A percentile compares a stretch with the other conserved stretches of the same genome.
Evolutionary conservation across 1,284 basidiomycete species (phyloP).

Genomic region (Cryptococcus deneoformans): DNA sequence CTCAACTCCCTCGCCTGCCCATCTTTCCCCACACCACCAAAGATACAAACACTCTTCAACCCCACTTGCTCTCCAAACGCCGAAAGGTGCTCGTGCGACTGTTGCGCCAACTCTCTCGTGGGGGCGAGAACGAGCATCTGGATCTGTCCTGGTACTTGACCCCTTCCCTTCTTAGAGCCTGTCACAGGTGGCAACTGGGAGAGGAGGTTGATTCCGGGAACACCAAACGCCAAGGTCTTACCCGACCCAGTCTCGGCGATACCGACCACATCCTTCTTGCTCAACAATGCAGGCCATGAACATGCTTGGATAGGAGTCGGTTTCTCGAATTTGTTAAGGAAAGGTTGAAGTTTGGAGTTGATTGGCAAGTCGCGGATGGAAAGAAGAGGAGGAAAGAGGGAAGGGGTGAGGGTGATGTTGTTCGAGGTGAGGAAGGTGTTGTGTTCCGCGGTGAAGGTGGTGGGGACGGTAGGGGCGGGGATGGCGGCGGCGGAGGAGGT

Average conservation of each 20-base stretch:
- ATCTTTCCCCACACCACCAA: constrained; percentile 87
- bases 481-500: constrained; percentile 22
- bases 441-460: constrained; percentile 51
- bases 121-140: constrained; percentile 86
- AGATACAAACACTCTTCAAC: constrained; percentile 80
- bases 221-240: constrained; percentile 95
- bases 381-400: constrained; percentile 65
- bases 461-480: constrained; percentile 16
- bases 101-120: constrained; percentile 94
- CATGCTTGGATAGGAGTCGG: constrained; percentile 78
- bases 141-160: constrained; percentile 52
- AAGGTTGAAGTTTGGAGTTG: constrained; percentile 60
- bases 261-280: constrained; percentile 84
- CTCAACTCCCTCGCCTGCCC: constrained; percentile 68
- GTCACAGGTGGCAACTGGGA: constrained; percentile 27
- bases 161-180: constrained; percentile 34
- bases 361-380: constrained; percentile 70
- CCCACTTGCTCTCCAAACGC: constrained; percentile 73
- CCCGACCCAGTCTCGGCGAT: constrained; percentile 98
- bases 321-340: constrained; percentile 66
- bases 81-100: constrained; percentile 83
- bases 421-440: constrained; percentile 68
- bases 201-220: constrained; percentile 56
- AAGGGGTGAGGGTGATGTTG: constrained; percentile 66
- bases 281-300: constrained; percentile 86